Conservation (phyloP, 768 basidiomycete species). For the Rubroboletus satanas region DNA sequence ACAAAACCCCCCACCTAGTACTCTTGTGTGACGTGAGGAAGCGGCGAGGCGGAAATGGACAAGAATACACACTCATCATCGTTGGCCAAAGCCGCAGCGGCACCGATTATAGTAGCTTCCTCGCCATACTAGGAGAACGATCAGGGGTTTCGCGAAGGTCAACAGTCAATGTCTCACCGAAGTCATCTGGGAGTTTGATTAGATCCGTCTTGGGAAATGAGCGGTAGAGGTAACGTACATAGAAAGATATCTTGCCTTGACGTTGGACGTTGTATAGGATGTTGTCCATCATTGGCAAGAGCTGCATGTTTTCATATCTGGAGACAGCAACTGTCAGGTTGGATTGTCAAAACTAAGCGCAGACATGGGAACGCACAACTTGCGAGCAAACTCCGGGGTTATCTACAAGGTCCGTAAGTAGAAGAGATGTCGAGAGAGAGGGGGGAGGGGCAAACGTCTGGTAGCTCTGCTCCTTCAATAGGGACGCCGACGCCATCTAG, state of each 20-base stretch:
- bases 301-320: conserved; percentile 75
- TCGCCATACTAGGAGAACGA: conserved; percentile 64
- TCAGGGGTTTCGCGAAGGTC: conserved; percentile 1
- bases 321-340: neutral
- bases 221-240: conserved; percentile 46
- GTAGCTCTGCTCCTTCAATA: conserved; percentile 68
- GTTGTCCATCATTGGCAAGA: conserved; percentile 81
- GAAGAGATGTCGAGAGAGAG: neutral
- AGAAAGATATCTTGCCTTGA: conserved; percentile 90
- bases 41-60: neutral
- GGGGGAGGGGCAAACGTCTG: conserved; percentile 51
- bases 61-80: conserved; percentile 74
- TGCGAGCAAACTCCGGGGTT: conserved; percentile 61
- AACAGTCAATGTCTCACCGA: conserved; percentile 48
- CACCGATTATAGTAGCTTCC: conserved; percentile 86
- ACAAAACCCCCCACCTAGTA: conserved; percentile 51
- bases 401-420: conserved; percentile 42
- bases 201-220: conserved; percentile 5
- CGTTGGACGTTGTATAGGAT: conserved; percentile 89
- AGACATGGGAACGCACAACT: conserved; percentile 40
- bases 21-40: conserved; percentile 40
- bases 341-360: neutral
- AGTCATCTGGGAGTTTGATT: conserved; percentile 58
- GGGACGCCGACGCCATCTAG: conserved; percentile 76
- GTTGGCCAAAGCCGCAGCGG: conserved; percentile 76